Evolutionary conservation across 805 yeast genomes (phyloP), one percentile per base, ranked within the genome.

Genomic region (Henningerozyma blattae): DNA sequence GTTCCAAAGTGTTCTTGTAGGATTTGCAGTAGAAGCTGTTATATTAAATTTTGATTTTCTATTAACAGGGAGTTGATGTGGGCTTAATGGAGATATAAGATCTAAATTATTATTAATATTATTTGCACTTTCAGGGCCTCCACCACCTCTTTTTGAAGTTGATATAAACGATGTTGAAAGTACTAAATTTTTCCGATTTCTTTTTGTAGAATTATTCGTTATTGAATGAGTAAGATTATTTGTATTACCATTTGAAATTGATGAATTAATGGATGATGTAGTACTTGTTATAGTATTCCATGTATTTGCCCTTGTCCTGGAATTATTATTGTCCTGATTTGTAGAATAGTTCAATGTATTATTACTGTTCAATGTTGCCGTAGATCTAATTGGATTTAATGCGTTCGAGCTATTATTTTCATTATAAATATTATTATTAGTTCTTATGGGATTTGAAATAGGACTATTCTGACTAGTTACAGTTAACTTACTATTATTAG

Each of bases 81-180:
- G 57, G 34, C 55, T 53, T 4, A 47, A 44, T 12, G 58, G 56
- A 4, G 57, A 45, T 6, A 46, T 38, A 7, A 47, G 42, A 9
- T n/a, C n/a, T n/a, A n/a, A n/a, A n/a, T n/a, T n/a, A n/a, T n/a
- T n/a, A n/a, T n/a, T n/a, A n/a, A n/a, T n/a, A n/a, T n/a, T n/a
- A n/a, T n/a, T n/a, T n/a, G n/a, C n/a, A n/a, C n/a, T n/a, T n/a
- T n/a, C n/a, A n/a, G n/a, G n/a, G n/a, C n/a, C n/a, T n/a, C 38
- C 41, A 30, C 39, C 41, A 17, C 51, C 53, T 25, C 42, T 30
- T 32, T 44, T 43, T 33, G 55, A 48, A 3, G 58, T 46, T 1
- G 60, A 47, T 1, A 52, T 40, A 35, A 57, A 57, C 5, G 60
- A 52, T 3, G 62, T 57, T 2, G 62, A 56, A 19, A 55, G 35